Base-by-base conservation (phyloP, 495 filamentous ascomycete genomes). In the Hypoxylon fragiforme region DNA sequence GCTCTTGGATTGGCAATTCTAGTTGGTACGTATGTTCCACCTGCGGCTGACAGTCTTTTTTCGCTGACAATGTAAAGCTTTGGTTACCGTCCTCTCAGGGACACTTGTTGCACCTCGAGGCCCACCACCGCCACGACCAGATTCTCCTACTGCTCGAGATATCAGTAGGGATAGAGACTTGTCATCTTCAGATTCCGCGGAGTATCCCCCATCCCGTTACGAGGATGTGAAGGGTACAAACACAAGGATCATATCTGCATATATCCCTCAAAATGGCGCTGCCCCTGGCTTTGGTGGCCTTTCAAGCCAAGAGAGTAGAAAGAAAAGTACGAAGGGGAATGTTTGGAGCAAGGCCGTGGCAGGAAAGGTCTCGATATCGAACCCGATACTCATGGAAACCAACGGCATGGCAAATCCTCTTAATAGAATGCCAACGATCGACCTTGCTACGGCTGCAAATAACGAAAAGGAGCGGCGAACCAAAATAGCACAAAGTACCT, bases 381-480 rank as follows among this genome's bases (percentile, higher is more conserved):
- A 72, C n/a, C 79, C 79, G 18, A 67, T 82, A 41, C 47, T 77
- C 30, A 37, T 50, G 5, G 63, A 73, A 50, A 60, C 66, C n/a
- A 63, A 70, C 32, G 66, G 66, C 24, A 52, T 44, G 46, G 57
- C 58, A 21, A 72, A 76, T 43, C 65, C 73, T 9, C 52, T 80
- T 40, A 68, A 68, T 57, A 70, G 70, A 55, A 77, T 78, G 49
- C 54, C 69, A 12, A 76, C 76, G 11, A 68, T 81, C 35, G 77
- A 75, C 40, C 54, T 82, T 32, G 61, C 70, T 31, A 71, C 72
- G 1, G 79, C 79, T 26, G 77, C 73, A 2, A 53, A 41, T 14
- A 71, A 75, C 12, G 79, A 81, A 44, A 72, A 66, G 45, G 71
- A 78, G 36, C 69, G 78, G 15, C 70, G 79, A 13, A 71, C 64